Evolutionary conservation across 257 asterid genomes (phyloP).

Genomic region (Solanum verrucosum): DNA sequence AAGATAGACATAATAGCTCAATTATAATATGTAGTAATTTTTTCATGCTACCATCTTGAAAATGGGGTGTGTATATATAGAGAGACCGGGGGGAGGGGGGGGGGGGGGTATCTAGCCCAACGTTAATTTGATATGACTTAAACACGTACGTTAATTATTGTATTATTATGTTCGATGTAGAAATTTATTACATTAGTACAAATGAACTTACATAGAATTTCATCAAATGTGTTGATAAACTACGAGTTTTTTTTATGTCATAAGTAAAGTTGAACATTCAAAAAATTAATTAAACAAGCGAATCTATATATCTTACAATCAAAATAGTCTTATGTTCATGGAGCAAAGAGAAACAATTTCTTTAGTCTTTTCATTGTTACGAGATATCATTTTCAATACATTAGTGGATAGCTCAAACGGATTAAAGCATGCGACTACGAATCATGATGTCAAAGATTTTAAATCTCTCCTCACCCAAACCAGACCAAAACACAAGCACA

Average conservation of each 20-base stretch:
- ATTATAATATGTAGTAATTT: neutral
- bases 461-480: neutral
- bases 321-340: neutral
- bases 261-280: neutral
- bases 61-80: too few species aligned
- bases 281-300: neutral
- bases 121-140: neutral
- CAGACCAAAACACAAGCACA: neutral
- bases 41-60: too few species aligned
- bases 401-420: too few species aligned
- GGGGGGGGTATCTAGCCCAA: neutral
- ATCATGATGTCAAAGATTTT: rapidly evolving
- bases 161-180: neutral
- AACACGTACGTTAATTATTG: neutral
- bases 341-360: neutral
- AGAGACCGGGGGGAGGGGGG: too few species aligned
- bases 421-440: neutral
- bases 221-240: neutral
- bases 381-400: neutral
- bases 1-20: neutral
- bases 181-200: neutral
- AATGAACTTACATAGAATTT: neutral
- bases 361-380: neutral
- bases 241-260: neutral
- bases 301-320: neutral